Percentiles rank a stretch among this genome's conserved stretches.
Conservation (phyloP, 768 basidiomycete genomes). For the Rhizopogon vinicolor region DNA sequence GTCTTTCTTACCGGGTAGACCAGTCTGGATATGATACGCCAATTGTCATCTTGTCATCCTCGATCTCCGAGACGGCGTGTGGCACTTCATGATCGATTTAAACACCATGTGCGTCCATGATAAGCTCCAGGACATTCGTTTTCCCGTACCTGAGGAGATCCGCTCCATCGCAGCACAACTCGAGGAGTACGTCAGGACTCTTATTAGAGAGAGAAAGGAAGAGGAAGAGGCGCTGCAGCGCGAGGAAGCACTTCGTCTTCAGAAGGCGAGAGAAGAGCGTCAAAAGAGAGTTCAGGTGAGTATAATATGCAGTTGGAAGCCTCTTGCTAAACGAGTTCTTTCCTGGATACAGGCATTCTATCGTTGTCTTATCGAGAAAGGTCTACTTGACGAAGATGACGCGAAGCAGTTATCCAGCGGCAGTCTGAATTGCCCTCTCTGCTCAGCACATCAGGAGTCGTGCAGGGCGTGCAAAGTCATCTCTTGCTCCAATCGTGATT, state of each 20-base stretch:
- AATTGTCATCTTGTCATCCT: slow-evolving; percentile 4
- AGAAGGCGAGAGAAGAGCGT: not conserved
- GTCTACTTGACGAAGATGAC: not conserved
- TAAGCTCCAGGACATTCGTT: slow-evolving; percentile 3
- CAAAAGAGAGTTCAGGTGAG: not conserved
- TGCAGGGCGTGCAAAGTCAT: not conserved
- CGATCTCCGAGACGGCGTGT: slow-evolving; percentile 2
- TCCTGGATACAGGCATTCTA: not conserved
- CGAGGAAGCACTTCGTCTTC: not conserved
- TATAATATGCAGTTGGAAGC: not conserved
- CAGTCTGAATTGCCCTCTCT: not conserved
- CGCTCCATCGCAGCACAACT: not conserved
- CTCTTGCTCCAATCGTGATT: not conserved
- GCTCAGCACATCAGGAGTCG: not conserved
- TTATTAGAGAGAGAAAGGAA: not conserved
- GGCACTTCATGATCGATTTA: slow-evolving; percentile 7
- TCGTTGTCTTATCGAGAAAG: not conserved
- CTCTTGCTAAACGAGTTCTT: not conserved
- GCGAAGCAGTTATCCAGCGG: not conserved
- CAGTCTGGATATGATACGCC: not conserved
- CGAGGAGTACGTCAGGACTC: not conserved
- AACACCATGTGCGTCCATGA: slow-evolving; percentile 3
- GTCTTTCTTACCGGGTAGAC: not conserved
- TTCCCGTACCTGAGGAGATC: not conserved
- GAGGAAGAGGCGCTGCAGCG: not conserved